These are phyloP conservation scores for Mychonastes homosphaera DNA, from an alignment of 139 green algal species.

Conservation along the genomic window DNA sequence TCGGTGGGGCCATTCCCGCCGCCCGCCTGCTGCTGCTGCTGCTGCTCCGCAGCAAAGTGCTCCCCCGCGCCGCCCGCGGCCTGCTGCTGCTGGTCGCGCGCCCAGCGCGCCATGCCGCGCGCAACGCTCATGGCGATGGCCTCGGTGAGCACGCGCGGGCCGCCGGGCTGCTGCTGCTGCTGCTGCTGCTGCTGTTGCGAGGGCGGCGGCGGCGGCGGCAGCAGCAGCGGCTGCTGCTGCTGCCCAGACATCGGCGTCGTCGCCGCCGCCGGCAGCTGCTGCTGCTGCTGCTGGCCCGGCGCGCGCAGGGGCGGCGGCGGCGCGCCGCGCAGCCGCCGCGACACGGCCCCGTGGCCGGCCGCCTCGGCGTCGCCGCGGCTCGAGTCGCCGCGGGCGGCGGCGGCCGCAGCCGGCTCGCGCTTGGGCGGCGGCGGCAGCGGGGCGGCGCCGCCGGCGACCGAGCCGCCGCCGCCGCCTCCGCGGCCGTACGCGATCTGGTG, in stretches of 20 bases:
- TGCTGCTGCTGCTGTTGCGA: background rate
- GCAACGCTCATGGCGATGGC: slow-evolving; percentile 33
- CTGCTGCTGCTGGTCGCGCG: slow-evolving; percentile 9
- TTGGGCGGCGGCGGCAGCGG: background rate
- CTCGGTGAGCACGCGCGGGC: slow-evolving; percentile 12
- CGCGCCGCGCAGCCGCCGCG: background rate
- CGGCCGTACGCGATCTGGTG: background rate
- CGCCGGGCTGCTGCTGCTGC: background rate
- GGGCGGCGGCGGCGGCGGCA: background rate
- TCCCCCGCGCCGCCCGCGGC: background rate
- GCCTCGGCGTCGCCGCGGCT: slow-evolving; percentile 1
- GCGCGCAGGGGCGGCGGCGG: slow-evolving; percentile 12
- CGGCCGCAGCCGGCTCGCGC: too few relatives aligned
- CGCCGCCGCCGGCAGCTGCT: background rate
- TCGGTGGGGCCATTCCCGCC: too few relatives aligned
- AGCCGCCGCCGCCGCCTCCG: background rate
- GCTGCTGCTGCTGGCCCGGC: slow-evolving; percentile 5
- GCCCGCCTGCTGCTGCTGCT: background rate
- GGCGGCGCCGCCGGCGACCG: background rate
- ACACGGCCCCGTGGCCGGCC: background rate
- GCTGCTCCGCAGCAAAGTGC: background rate
- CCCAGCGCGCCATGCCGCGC: slow-evolving; percentile 36
- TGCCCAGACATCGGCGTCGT: background rate
- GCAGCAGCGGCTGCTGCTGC: background rate
- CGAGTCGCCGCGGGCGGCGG: slow-evolving; percentile 1